These are phyloP conservation scores for Yarrowia alimentaria DNA, from an alignment of 805 yeast species.

Conservation along the genomic window DNA sequence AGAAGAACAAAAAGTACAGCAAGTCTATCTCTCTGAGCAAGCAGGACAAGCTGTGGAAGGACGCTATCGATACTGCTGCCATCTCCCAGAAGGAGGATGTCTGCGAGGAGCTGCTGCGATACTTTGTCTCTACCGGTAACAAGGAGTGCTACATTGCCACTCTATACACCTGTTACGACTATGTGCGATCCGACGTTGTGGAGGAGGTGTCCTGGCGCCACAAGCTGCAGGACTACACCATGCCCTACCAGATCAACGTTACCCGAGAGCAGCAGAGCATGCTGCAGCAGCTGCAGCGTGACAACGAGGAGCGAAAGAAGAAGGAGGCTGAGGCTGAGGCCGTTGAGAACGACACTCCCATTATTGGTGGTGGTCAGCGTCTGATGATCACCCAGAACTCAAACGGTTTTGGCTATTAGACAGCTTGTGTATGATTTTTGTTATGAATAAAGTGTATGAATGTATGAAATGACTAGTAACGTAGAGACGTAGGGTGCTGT, in stretches of 20 bases:
- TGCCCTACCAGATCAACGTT: slow-evolving; percentile 86
- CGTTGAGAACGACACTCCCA: slow-evolving; percentile 48
- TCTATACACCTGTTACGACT: slow-evolving; percentile 78
- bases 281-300: slow-evolving; percentile 62
- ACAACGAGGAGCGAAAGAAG: slow-evolving; percentile 67
- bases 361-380: slow-evolving; percentile 58
- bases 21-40: slow-evolving; percentile 86
- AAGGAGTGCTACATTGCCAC: slow-evolving; percentile 92
- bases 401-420: slow-evolving; percentile 14
- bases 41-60: slow-evolving; percentile 91
- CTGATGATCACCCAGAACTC: slow-evolving; percentile 72
- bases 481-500: no score
- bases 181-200: slow-evolving; percentile 77
- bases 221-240: slow-evolving; percentile 75
- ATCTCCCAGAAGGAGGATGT: slow-evolving; percentile 73
- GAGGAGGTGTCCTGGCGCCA: slow-evolving; percentile 90
- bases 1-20: slow-evolving; percentile 90
- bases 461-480: slow-evolving; percentile 1
- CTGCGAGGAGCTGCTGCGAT: slow-evolving; percentile 82
- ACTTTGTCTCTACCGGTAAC: slow-evolving; percentile 95
- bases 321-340: slow-evolving; percentile 48
- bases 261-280: slow-evolving; percentile 74
- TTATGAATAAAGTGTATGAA: no score
- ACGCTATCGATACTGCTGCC: slow-evolving; percentile 89
- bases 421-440: slow-evolving; percentile 22